These are phyloP conservation scores for Acanthamoeba culbertsoni DNA, from an alignment of 208 protist species.

Conservation along the genomic window DNA sequence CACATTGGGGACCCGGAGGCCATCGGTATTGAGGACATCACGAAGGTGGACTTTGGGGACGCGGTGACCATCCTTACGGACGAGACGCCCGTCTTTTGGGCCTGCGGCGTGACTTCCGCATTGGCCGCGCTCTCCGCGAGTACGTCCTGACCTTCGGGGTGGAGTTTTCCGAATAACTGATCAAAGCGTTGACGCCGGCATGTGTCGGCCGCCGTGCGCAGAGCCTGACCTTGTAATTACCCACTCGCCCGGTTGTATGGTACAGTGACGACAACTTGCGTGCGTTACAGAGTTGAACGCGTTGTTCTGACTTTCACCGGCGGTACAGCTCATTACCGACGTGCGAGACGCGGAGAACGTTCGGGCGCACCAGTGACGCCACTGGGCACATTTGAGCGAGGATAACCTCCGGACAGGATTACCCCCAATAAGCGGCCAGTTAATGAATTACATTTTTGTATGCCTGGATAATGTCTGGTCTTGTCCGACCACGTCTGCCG, in stretches of 20 bases:
- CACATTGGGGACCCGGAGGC: conserved; percentile 47
- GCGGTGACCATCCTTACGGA: neutral
- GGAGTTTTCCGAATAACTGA: neutral
- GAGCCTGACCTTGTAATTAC: conserved; percentile 23
- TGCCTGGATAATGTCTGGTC: too few species aligned
- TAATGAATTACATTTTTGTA: too few species aligned
- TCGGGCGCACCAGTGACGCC: neutral
- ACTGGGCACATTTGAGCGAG: neutral
- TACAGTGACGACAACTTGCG: neutral
- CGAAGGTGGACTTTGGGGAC: conserved; percentile 63
- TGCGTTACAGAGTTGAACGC: neutral
- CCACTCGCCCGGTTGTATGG: conserved; percentile 31
- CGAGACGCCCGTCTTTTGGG: conserved; percentile 64
- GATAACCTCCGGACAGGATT: too few species aligned
- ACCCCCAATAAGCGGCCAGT: too few species aligned
- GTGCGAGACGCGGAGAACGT: neutral
- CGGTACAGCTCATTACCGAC: neutral
- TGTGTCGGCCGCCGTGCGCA: neutral
- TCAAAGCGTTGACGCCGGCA: neutral
- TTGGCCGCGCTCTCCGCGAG: conserved; percentile 35
- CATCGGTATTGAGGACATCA: conserved; percentile 61
- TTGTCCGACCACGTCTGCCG: too few species aligned
- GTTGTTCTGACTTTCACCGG: neutral
- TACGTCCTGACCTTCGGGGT: neutral
- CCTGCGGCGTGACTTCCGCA: conserved; percentile 51